Evolutionary conservation across 768 basidiomycete species (phyloP), one percentile per base, ranked within the genome.

Genomic region (Galerina marginata): DNA sequence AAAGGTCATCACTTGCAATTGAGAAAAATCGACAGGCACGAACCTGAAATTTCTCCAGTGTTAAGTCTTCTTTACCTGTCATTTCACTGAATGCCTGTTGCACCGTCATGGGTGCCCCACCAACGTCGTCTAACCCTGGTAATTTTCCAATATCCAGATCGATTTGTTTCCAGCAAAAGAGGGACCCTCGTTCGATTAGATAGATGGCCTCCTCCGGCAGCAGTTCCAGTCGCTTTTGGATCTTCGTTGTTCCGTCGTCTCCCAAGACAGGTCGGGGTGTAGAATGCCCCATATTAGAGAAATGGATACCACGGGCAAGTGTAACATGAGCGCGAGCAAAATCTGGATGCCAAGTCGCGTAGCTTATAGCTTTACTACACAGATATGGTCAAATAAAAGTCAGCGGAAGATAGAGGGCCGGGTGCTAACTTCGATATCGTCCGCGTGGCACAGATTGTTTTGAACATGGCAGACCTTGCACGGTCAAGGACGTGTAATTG

Each of bases 181-280:
- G 76, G 2, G 90, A 83, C 0, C 97, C 96, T 44, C 96, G 80
- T 74, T 99, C 97, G 46, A 96, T 83, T 36, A 99, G 84, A 78
- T 98, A 99, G 15, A 99, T 81, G 0, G 93, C 87, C 77, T 99
- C 97, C 76, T 99, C 97, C 0, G 97, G 97, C 2, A 99, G 81
- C 0, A 99, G 81, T 69, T 98, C 95, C 15, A 93, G 77, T 26
- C 88, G 78, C 72, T 89, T 93, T 12, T 84, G 81, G 1, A 76
- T 57, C 67, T 85, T 89, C 43, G 73, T 65, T 25, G 68, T 60
- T n/a, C 72, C 72, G 25, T 75, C 70, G 26, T 78, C 73, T 12
- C 68, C 67, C 1, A 72, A n/a, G 9, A 72, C 59, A 6, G 74
- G 67, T 33, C 89, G 79, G 12, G 90, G 85, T 36, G 84, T 83